These are phyloP conservation scores for Bolboschoenus planiculmis DNA, from an alignment of 176 grass and related monocot species.

Conservation along the genomic window DNA sequence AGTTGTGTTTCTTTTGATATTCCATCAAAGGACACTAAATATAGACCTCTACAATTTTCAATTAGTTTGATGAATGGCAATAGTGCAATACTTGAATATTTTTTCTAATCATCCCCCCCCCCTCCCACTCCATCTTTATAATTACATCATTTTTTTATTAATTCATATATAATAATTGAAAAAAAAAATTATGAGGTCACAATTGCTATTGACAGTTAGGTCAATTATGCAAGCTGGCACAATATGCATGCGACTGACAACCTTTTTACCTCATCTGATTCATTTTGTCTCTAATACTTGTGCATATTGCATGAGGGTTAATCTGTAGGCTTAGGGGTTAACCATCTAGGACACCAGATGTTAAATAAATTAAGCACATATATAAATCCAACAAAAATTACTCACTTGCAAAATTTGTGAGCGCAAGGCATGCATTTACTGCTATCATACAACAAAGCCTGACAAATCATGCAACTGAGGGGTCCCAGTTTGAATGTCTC, in stretches of 20 bases:
- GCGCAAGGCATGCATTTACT: conserved; percentile 75
- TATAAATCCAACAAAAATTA: neutral
- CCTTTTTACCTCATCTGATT: neutral
- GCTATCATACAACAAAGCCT: conserved; percentile 63
- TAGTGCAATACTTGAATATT: too few relatives aligned
- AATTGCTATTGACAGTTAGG: neutral
- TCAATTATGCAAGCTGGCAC: neutral
- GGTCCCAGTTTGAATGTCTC: conserved; percentile 88
- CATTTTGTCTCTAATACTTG: neutral
- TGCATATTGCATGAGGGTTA: neutral
- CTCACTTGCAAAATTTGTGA: conserved; percentile 94
- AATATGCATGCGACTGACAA: neutral
- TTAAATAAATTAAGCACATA: neutral
- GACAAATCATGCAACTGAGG: conserved; percentile 93
- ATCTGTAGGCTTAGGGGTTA: neutral
- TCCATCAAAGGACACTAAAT: neutral
- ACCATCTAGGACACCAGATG: neutral
- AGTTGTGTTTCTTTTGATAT: neutral
- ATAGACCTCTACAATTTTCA: neutral
- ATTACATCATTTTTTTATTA: neutral
- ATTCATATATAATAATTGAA: neutral
- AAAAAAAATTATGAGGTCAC: too few relatives aligned
- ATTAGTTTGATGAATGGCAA: neutral
- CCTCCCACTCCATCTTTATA: neutral
- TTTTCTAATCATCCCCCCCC: neutral